Conservation (phyloP, 2,329 filamentous ascomycete species). For the Alternaria brassicicola region DNA sequence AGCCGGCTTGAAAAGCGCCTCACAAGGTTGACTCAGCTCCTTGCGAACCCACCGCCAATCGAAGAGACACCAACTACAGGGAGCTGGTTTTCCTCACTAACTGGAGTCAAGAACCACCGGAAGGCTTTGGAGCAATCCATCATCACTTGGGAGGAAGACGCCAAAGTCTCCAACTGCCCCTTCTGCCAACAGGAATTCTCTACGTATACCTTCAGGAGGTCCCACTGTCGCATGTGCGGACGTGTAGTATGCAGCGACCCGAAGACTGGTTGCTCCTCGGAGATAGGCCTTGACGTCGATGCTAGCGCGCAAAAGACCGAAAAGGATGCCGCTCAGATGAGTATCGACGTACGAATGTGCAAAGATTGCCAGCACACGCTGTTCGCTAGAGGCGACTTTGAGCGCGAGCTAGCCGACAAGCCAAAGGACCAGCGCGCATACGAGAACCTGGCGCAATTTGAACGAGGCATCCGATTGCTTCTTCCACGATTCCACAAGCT, state of each 20-base stretch:
- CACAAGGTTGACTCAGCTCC: slow-evolving; percentile 83
- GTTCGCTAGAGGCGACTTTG: slow-evolving; percentile 78
- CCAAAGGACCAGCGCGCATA: slow-evolving; percentile 81
- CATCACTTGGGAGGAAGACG: slow-evolving; percentile 94
- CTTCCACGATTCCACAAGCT: slow-evolving; percentile 84
- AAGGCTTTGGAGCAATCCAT: slow-evolving; percentile 88
- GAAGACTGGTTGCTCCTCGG: slow-evolving; percentile 80
- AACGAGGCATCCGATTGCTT: slow-evolving; percentile 81
- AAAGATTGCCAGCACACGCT: slow-evolving; percentile 79
- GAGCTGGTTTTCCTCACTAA: slow-evolving; percentile 61
- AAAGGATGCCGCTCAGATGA: slow-evolving; percentile 62
- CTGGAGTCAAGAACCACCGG: slow-evolving; percentile 69
- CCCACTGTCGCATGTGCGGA: slow-evolving; percentile 94
- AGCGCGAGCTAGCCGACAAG: slow-evolving; percentile 68
- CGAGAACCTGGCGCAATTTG: slow-evolving; percentile 83
- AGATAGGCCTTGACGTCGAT: slow-evolving; percentile 80
- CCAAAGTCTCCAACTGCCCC: slow-evolving; percentile 78
- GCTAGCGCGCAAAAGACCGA: slow-evolving; percentile 51
- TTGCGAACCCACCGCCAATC: slow-evolving; percentile 72
- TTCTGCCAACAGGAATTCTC: slow-evolving; percentile 97
- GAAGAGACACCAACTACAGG: slow-evolving; percentile 62
- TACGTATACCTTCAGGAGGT: slow-evolving; percentile 87
- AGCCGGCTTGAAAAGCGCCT: slow-evolving; percentile 89
- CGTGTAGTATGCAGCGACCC: slow-evolving; percentile 90
- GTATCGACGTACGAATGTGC: slow-evolving; percentile 87